Conservation (phyloP, 2,329 filamentous ascomycete species). For the Myriosclerotinia duriaeana region DNA sequence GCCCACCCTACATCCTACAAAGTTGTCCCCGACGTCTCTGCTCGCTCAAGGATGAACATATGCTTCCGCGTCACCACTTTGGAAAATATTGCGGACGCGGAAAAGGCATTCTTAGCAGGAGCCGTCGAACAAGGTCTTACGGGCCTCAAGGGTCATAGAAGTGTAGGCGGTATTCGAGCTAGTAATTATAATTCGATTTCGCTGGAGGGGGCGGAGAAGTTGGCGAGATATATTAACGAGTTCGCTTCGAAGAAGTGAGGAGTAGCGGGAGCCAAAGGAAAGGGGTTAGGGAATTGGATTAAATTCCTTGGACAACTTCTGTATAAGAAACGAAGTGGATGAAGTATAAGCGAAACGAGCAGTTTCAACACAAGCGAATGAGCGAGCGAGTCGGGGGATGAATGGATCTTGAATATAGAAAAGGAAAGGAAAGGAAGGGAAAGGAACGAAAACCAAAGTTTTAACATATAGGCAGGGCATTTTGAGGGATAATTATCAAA, state of each 20-base stretch:
- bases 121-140: conserved; percentile 63
- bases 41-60: conserved; percentile 89
- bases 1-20: conserved; percentile 69
- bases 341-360: no score
- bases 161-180: conserved; percentile 80
- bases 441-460: no score
- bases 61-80: conserved; percentile 71
- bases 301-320: no score
- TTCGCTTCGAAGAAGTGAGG: conserved; percentile 46
- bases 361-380: no score
- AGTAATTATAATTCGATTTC: conserved; percentile 88
- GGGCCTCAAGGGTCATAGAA: conserved; percentile 88
- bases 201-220: conserved; percentile 63
- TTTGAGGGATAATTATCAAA: no score
- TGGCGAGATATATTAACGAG: conserved; percentile 60
- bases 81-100: conserved; percentile 54
- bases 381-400: no score
- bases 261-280: not conserved
- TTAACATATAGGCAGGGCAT: no score
- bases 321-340: no score
- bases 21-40: conserved; percentile 68
- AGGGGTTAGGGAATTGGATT: no score
- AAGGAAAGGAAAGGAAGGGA: no score
- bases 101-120: conserved; percentile 73
- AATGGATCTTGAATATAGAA: no score